These are phyloP conservation scores for Asterophora lycoperdoides DNA, from an alignment of 768 basidiomycete species.

Conservation along the genomic window DNA sequence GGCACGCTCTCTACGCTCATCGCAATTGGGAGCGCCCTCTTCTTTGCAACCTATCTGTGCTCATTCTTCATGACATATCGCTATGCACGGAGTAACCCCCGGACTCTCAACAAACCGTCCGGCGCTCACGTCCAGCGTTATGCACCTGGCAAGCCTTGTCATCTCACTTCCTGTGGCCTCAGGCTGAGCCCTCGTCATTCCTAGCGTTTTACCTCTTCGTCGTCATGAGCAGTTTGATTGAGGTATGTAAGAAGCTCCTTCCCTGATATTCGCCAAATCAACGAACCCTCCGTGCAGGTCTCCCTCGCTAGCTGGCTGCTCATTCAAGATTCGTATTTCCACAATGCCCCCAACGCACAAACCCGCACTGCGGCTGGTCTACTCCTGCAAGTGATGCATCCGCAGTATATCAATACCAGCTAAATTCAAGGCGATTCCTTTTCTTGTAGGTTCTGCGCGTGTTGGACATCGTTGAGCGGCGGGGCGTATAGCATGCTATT, in stretches of 20 bases:
- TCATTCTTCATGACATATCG: constrained; percentile 47
- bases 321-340: constrained; percentile 49
- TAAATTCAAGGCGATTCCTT: background rate
- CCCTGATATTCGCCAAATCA: background rate
- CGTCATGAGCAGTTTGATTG: constrained; percentile 43
- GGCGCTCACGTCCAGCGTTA: constrained; percentile 45
- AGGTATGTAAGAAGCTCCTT: constrained; percentile 26
- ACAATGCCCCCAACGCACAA: constrained; percentile 45
- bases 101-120: constrained; percentile 46
- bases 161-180: background rate
- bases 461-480: constrained; percentile 57
- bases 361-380: constrained; percentile 42
- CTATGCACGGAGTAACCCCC: constrained; percentile 41
- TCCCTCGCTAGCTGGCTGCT: constrained; percentile 57
- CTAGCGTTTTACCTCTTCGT: constrained; percentile 50
- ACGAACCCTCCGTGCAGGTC: constrained; percentile 29
- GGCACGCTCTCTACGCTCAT: constrained; percentile 20
- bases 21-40: constrained; percentile 18
- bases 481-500: constrained; percentile 53
- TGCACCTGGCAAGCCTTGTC: constrained; percentile 42
- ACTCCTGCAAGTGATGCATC: constrained; percentile 38
- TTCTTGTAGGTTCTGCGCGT: constrained; percentile 46
- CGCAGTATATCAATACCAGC: background rate
- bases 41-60: constrained; percentile 43
- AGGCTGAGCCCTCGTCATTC: constrained; percentile 12